Percentiles rank a stretch among this genome's conserved stretches.
phyloP scores from a whole-genome alignment of 2,329 filamentous ascomycete genomes.

The Hortaea werneckii region DNA sequence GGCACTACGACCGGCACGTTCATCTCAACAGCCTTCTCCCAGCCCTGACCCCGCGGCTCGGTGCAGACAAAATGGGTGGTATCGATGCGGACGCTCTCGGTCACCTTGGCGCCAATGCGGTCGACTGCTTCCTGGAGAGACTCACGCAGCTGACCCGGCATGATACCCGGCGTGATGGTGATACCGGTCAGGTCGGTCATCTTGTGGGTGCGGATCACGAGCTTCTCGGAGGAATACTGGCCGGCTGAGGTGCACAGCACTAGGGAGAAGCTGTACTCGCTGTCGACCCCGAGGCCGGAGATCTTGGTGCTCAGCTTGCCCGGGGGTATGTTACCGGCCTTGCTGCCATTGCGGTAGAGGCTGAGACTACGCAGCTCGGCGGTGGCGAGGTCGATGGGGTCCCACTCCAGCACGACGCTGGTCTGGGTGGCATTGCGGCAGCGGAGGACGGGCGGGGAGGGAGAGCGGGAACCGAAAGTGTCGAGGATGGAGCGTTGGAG shows the following conservation, averaged over 20 bases:
- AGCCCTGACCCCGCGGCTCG: slow-evolving; percentile 76
- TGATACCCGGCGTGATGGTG: slow-evolving; percentile 81
- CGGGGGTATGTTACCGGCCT: slow-evolving; percentile 87
- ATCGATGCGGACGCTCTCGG: slow-evolving; percentile 84
- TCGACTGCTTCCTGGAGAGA: slow-evolving; percentile 66
- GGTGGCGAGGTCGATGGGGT: slow-evolving; percentile 84
- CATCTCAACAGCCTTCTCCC: slow-evolving; percentile 96
- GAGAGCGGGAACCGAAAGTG: slow-evolving; percentile 74
- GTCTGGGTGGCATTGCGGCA: slow-evolving; percentile 97
- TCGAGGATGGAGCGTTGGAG: slow-evolving; percentile 85
- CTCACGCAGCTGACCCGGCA: slow-evolving; percentile 64
- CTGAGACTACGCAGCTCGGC: slow-evolving; percentile 82
- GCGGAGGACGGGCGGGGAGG: slow-evolving; percentile 66
- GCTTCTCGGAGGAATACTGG: slow-evolving; percentile 71
- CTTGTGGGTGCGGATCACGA: slow-evolving; percentile 86
- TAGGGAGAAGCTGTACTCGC: slow-evolving; percentile 89
- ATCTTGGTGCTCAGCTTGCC: slow-evolving; percentile 95
- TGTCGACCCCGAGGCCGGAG: slow-evolving; percentile 88
- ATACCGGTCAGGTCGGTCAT: slow-evolving; percentile 97
- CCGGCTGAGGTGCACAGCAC: slow-evolving; percentile 85
- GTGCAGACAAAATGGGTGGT: slow-evolving; percentile 98
- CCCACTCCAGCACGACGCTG: slow-evolving; percentile 97
- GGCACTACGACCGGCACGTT: slow-evolving; percentile 95
- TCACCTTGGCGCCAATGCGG: slow-evolving; percentile 84
- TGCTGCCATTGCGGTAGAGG: slow-evolving; percentile 90